phyloP scores from a whole-genome alignment of 352 stramenopile species.

The Phytophthora litchii region DNA sequence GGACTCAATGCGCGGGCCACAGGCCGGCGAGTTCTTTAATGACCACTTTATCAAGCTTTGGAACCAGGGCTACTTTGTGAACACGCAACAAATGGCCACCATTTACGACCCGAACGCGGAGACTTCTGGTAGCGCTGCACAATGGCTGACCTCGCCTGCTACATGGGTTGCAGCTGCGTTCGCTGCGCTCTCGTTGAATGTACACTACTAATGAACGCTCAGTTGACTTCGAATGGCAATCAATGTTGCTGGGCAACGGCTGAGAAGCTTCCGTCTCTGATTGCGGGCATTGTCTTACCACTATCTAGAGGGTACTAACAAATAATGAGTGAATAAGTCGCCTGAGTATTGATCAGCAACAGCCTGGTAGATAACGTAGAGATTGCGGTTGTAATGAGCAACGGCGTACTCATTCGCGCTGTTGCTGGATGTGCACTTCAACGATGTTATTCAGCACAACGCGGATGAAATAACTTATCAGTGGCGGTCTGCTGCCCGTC shows the following conservation, averaged over 20 bases:
- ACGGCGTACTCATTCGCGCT: slow-evolving; percentile 1
- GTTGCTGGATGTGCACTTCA: neutral
- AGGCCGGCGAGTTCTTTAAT: slow-evolving; percentile 64
- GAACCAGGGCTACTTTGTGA: slow-evolving; percentile 62
- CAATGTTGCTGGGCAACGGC: neutral
- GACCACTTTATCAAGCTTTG: slow-evolving; percentile 71
- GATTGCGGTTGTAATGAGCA: slow-evolving; percentile 3
- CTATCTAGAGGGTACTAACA: too few species aligned
- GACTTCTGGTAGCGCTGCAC: slow-evolving; percentile 7
- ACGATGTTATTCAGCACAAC: neutral
- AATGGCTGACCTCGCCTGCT: neutral
- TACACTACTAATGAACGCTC: neutral
- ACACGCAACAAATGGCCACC: slow-evolving; percentile 30
- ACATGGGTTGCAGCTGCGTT: slow-evolving; percentile 2
- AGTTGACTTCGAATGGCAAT: slow-evolving; percentile 1
- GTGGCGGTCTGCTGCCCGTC: slow-evolving; percentile 1
- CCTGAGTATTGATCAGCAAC: neutral
- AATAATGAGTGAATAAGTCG: too few species aligned
- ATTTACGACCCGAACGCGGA: slow-evolving; percentile 37
- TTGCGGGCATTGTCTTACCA: slow-evolving; percentile 4
- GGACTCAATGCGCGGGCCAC: slow-evolving; percentile 57
- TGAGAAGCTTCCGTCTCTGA: neutral
- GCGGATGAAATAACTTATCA: slow-evolving; percentile 1
- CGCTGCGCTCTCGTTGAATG: slow-evolving; percentile 1
- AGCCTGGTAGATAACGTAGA: slow-evolving; percentile 3